These are phyloP conservation scores for Solanum lignicaule DNA, from an alignment of 257 asterid genomes.

Conservation along the genomic window DNA sequence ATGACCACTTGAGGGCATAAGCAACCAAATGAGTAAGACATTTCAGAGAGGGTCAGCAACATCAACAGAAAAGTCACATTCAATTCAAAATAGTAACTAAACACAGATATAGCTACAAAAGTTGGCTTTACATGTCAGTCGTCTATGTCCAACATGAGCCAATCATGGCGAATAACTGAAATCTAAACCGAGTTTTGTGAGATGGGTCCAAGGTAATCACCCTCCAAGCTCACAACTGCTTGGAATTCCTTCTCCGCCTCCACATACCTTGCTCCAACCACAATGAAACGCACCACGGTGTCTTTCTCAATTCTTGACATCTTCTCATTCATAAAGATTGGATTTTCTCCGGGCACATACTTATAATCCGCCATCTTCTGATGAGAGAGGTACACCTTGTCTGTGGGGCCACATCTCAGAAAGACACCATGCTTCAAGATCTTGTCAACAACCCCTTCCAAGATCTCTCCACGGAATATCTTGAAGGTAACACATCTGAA, in stretches of 20 bases:
- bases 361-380: background rate
- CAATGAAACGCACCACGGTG: constrained; percentile 29
- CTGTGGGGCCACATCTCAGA: constrained; percentile 56
- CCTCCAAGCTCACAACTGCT: no score
- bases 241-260: constrained; percentile 52
- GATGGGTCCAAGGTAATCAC: no score
- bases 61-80: background rate
- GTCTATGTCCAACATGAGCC: background rate
- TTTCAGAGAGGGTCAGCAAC: background rate
- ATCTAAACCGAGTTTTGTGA: background rate
- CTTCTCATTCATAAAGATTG: constrained; percentile 35
- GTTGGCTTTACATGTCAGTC: background rate
- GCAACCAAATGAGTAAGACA: background rate
- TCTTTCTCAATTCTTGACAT: constrained; percentile 39
- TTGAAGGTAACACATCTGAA: background rate
- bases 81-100: background rate
- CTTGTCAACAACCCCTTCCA: constrained; percentile 60
- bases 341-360: background rate
- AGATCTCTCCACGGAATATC: constrained; percentile 21
- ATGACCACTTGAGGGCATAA: background rate
- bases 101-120: background rate
- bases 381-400: constrained; percentile 32
- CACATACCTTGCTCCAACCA: constrained; percentile 51
- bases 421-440: constrained; percentile 59
- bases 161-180: constrained; percentile 3